Conservation (phyloP, 2,329 filamentous ascomycete genomes). For the Pseudogymnoascus sp. region DNA sequence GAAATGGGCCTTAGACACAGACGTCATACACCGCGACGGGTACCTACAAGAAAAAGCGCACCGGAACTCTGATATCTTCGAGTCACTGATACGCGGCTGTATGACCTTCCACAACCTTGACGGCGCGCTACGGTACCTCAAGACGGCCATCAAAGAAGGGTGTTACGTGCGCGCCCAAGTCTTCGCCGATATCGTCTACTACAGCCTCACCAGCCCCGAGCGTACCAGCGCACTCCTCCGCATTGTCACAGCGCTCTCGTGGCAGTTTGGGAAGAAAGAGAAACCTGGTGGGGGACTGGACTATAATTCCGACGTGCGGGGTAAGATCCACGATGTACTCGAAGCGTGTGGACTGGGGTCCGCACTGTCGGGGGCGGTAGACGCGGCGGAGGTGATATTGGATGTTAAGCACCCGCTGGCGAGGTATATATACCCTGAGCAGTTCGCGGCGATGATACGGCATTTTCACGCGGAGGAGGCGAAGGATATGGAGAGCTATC, state of each 20-base stretch:
- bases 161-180: constrained; percentile 16
- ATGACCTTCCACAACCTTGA: constrained; percentile 17
- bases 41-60: constrained; percentile 19
- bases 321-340: not conserved
- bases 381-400: not conserved
- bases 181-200: constrained; percentile 17
- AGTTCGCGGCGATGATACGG: not conserved
- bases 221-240: not conserved
- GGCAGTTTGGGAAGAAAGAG: not conserved
- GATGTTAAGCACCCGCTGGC: not conserved
- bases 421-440: not conserved
- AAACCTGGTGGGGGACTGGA: not conserved
- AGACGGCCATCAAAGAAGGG: constrained; percentile 22
- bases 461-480: not conserved
- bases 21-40: constrained; percentile 15
- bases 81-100: constrained; percentile 22
- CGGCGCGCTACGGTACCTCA: constrained; percentile 20
- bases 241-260: not conserved
- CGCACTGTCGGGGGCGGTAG: not conserved
- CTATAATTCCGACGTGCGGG: not conserved
- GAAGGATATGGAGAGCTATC: not conserved
- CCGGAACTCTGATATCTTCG: constrained; percentile 21
- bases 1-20: constrained; percentile 20
- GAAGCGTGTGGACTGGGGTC: not conserved
- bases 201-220: constrained; percentile 12